Percentiles rank a stretch among this genome's conserved stretches.
Conservation (phyloP, 169 alveolate genomes). For the Plasmodium fragile region DNA sequence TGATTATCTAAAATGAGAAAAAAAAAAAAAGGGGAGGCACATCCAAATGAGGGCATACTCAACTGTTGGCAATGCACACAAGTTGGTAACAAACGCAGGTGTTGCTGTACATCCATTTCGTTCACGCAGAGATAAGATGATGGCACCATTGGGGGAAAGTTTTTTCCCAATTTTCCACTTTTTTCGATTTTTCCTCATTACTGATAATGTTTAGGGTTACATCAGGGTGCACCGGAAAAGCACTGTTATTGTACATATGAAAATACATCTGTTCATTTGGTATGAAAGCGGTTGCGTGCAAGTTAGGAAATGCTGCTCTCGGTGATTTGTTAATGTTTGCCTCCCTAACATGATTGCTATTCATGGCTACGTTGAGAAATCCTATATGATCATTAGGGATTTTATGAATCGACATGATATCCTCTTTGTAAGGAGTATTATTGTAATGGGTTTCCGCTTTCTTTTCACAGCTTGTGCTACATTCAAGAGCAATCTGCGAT, state of each 20-base stretch:
- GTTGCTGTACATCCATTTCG: not conserved
- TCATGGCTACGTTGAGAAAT: not conserved
- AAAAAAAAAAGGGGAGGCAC: not conserved
- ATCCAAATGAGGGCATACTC: not conserved
- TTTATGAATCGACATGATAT: not conserved
- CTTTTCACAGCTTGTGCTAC: not conserved
- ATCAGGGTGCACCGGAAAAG: not conserved
- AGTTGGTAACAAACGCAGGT: not conserved
- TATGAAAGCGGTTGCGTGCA: not conserved
- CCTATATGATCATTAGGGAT: not conserved
- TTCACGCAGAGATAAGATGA: not conserved
- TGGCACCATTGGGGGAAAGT: not conserved
- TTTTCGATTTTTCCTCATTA: not conserved
- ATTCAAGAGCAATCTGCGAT: not conserved
- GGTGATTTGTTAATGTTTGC: not conserved
- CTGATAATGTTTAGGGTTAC: not conserved
- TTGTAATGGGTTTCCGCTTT: not conserved
- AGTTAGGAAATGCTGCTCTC: not conserved
- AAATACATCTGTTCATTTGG: constrained; percentile 6
- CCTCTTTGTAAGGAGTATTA: not conserved
- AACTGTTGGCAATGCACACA: not conserved
- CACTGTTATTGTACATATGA: not conserved
- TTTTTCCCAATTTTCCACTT: not conserved
- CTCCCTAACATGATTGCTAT: not conserved
- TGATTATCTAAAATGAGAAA: constrained; percentile 7